These are phyloP conservation scores for Lactifluus volemus DNA, from an alignment of 768 basidiomycete genomes.

Conservation along the genomic window DNA sequence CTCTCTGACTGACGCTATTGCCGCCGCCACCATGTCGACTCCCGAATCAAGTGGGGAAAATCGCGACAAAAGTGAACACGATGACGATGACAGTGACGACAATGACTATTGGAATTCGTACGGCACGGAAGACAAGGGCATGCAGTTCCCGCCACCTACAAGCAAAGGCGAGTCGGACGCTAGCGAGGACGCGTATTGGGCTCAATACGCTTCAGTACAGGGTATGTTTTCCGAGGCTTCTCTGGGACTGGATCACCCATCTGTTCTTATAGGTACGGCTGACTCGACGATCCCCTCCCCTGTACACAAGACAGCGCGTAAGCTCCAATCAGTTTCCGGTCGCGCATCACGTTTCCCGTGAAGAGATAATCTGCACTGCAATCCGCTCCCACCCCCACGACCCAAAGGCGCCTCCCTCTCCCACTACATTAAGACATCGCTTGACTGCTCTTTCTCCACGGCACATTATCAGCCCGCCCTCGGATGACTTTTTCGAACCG, in stretches of 20 bases:
- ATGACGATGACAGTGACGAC: constrained; percentile 28
- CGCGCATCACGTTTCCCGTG: constrained; percentile 5
- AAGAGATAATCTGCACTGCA: constrained; percentile 22
- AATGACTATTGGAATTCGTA: constrained; percentile 68
- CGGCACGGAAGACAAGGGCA: constrained; percentile 30
- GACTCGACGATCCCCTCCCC: constrained; percentile 61
- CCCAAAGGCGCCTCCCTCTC: constrained; percentile 27
- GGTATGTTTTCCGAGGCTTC: constrained; percentile 32
- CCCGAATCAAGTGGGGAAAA: not conserved
- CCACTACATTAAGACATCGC: constrained; percentile 23
- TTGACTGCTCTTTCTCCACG: constrained; percentile 25
- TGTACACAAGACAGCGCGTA: constrained; percentile 26
- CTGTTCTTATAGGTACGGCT: constrained; percentile 43
- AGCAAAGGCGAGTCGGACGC: constrained; percentile 24
- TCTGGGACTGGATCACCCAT: not conserved
- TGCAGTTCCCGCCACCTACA: constrained; percentile 19
- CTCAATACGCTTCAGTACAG: constrained; percentile 60
- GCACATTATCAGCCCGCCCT: not conserved
- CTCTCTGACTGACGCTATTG: constrained; percentile 25
- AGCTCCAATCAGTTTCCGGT: constrained; percentile 19
- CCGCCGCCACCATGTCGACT: constrained; percentile 10
- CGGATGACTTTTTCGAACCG: not conserved
- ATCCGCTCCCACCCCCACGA: constrained; percentile 16
- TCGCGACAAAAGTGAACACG: constrained; percentile 21
- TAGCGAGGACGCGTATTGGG: constrained; percentile 66